Conservation (phyloP, 306 rosid species). For the Echinosophora koreensis region DNA sequence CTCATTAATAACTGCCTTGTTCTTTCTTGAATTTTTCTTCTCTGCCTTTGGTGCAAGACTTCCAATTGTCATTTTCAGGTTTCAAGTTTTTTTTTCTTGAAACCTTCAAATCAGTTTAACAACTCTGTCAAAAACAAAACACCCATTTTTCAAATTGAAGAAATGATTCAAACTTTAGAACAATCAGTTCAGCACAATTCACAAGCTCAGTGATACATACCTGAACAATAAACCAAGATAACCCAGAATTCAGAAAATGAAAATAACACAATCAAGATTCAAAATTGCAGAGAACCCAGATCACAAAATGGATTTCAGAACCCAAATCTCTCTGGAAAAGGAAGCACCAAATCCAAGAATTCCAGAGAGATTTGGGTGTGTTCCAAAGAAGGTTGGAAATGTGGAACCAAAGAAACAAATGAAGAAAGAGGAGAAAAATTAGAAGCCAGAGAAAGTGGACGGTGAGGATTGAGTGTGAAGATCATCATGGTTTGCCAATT, state of each 20-base stretch:
- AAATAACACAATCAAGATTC: not conserved
- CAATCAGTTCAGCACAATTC: slow-evolving; percentile 8
- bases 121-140: slow-evolving; percentile 21
- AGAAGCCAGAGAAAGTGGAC: not conserved
- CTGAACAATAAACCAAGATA: not conserved
- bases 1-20: slow-evolving; percentile 58
- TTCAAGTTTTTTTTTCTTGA: not conserved
- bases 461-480: not conserved
- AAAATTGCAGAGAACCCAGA: slow-evolving; percentile 26
- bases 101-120: slow-evolving; percentile 28
- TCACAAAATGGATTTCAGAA: slow-evolving; percentile 15
- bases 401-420: not conserved
- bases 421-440: not conserved
- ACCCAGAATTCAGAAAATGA: not conserved
- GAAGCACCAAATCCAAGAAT: not conserved
- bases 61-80: slow-evolving; percentile 61
- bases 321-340: not conserved
- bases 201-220: slow-evolving; percentile 30
- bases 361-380: slow-evolving; percentile 22
- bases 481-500: not conserved
- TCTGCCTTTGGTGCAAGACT: slow-evolving; percentile 50
- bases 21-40: slow-evolving; percentile 56
- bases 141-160: slow-evolving; percentile 44
- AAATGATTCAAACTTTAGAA: not conserved
- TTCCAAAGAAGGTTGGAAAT: not conserved